Evolutionary conservation across 495 filamentous ascomycete species (phyloP).

Genomic region (Haplographium delicatum): DNA sequence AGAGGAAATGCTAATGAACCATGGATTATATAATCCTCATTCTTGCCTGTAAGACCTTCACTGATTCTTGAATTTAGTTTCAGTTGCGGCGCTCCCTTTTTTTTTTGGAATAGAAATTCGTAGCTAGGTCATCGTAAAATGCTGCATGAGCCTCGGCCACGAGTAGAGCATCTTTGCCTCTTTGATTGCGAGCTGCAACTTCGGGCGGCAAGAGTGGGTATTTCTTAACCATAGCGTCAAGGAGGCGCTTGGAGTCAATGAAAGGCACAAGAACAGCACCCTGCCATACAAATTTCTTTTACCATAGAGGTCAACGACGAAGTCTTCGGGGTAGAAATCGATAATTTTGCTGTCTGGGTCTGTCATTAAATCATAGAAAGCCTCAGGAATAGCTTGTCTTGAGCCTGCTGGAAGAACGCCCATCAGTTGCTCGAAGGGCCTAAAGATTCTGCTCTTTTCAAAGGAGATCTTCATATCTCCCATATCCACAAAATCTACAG

Average conservation of each 20-base stretch:
- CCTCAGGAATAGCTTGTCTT: conserved; percentile 79
- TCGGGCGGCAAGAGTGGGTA: conserved; percentile 75
- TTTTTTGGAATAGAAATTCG: conserved; percentile 89
- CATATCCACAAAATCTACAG: conserved; percentile 87
- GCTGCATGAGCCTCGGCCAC: conserved; percentile 71
- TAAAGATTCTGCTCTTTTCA: conserved; percentile 79
- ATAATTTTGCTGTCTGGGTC: conserved; percentile 82
- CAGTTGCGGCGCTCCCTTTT: conserved; percentile 58
- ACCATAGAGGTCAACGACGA: conserved; percentile 88
- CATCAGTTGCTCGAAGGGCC: conserved; percentile 97
- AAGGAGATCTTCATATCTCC: conserved; percentile 74
- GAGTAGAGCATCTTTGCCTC: conserved; percentile 75
- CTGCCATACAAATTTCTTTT: conserved; percentile 99
- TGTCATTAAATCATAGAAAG: conserved; percentile 86
- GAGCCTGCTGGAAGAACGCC: conserved; percentile 91
- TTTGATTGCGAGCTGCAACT: conserved; percentile 71
- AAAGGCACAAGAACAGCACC: conserved; percentile 91
- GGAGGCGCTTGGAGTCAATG: conserved; percentile 85
- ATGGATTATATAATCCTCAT: conserved; percentile 72
- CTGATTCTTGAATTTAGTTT: conserved; percentile 68
- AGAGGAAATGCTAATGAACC: conserved; percentile 62
- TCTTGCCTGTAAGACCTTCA: conserved; percentile 71
- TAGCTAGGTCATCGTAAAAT: conserved; percentile 74
- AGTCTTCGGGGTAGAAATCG: conserved; percentile 96
- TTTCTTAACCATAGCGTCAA: conserved; percentile 76